phyloP scores from a whole-genome alignment of 2,329 filamentous ascomycete species.

The Aureobasidium lini region DNA sequence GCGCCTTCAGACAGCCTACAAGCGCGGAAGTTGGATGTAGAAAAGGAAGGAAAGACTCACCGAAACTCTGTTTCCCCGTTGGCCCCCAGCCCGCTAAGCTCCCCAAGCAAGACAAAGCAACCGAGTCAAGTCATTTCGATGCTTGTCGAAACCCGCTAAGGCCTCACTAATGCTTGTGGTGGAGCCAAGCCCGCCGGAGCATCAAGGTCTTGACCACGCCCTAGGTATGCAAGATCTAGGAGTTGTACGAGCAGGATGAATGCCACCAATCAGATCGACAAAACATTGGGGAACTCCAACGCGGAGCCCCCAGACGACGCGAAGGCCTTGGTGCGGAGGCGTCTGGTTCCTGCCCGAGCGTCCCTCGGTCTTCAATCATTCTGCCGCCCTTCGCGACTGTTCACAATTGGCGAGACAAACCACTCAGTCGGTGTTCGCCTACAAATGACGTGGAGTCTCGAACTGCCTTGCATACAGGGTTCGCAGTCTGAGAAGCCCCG shows the following conservation, averaged over 20 bases:
- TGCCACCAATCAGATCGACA: no score
- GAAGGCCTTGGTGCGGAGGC: no score
- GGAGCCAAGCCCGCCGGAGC: background rate
- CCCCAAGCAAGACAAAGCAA: background rate
- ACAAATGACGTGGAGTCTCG: background rate
- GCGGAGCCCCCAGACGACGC: no score
- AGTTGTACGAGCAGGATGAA: no score
- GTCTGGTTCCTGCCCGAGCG: no score
- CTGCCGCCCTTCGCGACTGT: background rate
- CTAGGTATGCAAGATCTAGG: background rate
- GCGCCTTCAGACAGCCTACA: no score
- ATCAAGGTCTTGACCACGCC: no score
- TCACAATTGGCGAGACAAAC: background rate
- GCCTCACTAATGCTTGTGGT: background rate
- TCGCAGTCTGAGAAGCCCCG: no score
- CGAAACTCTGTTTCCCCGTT: background rate
- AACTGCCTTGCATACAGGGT: no score
- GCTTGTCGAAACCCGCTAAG: background rate
- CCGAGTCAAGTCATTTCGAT: background rate
- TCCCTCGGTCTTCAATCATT: no score
- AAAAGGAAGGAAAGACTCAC: background rate
- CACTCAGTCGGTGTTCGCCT: background rate
- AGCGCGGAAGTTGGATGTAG: background rate
- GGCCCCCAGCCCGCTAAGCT: background rate
- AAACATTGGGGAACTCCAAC: no score